phyloP scores from a whole-genome alignment of 495 filamentous ascomycete species.

The Parathielavia hyrcaniae region DNA sequence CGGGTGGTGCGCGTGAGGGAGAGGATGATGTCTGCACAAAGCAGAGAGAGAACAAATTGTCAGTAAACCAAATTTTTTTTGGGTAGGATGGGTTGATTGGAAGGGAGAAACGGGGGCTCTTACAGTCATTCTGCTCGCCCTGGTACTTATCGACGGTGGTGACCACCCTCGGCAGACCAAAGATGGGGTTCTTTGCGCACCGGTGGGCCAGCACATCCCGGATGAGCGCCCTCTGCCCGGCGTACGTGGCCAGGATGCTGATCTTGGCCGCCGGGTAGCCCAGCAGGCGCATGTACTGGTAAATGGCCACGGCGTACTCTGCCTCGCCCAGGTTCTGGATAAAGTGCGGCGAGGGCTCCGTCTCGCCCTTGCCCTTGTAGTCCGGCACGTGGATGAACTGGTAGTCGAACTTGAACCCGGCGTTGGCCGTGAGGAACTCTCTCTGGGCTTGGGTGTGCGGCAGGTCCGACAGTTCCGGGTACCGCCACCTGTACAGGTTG shows the following conservation, averaged over 20 bases:
- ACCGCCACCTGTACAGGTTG: slow-evolving; percentile 89
- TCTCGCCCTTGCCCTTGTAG: slow-evolving; percentile 86
- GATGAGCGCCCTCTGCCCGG: slow-evolving; percentile 88
- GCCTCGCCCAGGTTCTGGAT: slow-evolving; percentile 96
- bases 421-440: slow-evolving; percentile 79
- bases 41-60: too few relatives aligned
- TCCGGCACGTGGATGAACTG: slow-evolving; percentile 96
- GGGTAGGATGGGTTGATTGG: background rate
- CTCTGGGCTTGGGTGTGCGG: slow-evolving; percentile 58
- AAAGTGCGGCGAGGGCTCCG: slow-evolving; percentile 90
- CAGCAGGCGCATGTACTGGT: slow-evolving; percentile 94
- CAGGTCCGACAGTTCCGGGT: slow-evolving; percentile 71
- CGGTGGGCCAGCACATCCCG: slow-evolving; percentile 81
- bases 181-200: slow-evolving; percentile 74
- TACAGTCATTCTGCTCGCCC: slow-evolving; percentile 98
- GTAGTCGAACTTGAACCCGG: slow-evolving; percentile 88
- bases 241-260: slow-evolving; percentile 87
- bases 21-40: slow-evolving; percentile 74
- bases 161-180: slow-evolving; percentile 84
- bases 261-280: slow-evolving; percentile 92
- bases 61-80: background rate
- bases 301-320: slow-evolving; percentile 92
- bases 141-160: slow-evolving; percentile 98
- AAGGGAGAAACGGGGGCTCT: slow-evolving; percentile 33
- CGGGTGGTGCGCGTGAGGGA: slow-evolving; percentile 81